Base-by-base conservation (phyloP, 2,329 filamentous ascomycete genomes). In the Leptographium lundbergii region DNA sequence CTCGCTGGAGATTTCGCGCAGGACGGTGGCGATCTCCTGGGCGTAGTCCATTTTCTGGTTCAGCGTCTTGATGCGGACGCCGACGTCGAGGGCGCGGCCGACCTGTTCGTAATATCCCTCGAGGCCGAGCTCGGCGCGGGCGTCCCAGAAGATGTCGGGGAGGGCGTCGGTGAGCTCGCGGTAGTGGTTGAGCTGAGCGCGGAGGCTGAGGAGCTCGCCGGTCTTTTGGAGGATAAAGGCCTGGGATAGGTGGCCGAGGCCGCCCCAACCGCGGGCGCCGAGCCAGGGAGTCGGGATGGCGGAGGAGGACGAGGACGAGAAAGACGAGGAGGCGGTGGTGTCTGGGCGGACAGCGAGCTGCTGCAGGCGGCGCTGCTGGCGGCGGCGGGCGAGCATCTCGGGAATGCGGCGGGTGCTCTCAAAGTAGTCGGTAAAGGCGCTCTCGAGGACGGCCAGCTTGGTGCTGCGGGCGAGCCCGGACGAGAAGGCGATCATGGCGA, bases 31-130 rank as follows among this genome's bases (percentile, higher is more conserved):
- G 70, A 96, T 96, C 71, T 97, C 92, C 68, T 94, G 89, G 1
- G 92, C 94, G 70, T 99, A 97, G 68, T 96, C 92, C 82, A 99
- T 95, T 75, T 95, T 95, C 74, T 95, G 89, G 70, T 99, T 99
- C 65, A 97, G 74, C 22, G 89, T 85, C 67, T 88, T 89, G 73
- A 97, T 97, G 56, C 94, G 82, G 29, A 94, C 89, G 39, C 89
- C 88, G 27, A 97, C 91, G 71, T 97, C 94, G 42, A 99, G 79
- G 0, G 91, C 90, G 58, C 86, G 84, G 48, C 92, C 91, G 48
- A 96, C 90, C 71, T 94, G 88, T 65, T 96, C 91, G 71, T 97
- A 99, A 74, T 96, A 97, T 34, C 87, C 88, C 71, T 96, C 94
- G 2, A 99, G 79, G 0, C 91, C 89, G 2, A 96, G 82, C 70